phyloP scores from a whole-genome alignment of 208 protist species.

The Trypanosoma lewisi region DNA sequence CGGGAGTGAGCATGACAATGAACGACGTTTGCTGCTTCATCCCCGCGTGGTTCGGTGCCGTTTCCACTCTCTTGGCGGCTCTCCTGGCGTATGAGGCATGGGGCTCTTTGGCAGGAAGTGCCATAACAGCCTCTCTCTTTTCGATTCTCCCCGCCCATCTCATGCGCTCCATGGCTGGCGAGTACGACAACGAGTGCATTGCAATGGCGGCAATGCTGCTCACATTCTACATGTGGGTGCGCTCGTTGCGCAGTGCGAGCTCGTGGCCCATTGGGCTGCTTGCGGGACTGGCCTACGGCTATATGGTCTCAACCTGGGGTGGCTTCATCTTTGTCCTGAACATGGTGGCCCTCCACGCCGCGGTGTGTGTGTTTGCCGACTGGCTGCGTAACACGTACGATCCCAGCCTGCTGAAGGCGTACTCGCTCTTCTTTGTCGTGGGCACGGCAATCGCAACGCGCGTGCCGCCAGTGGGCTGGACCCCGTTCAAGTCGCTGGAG shows the following conservation, averaged over 20 bases:
- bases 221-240: conserved; percentile 93
- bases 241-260: conserved; percentile 41
- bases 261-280: conserved; percentile 56
- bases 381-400: conserved; percentile 77
- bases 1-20: conserved; percentile 83
- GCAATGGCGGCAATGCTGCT: conserved; percentile 96
- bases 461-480: conserved; percentile 93
- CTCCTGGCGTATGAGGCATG: conserved; percentile 73
- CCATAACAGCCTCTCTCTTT: conserved; percentile 80
- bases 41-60: conserved; percentile 91
- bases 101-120: conserved; percentile 79
- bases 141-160: conserved; percentile 87
- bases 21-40: conserved; percentile 96
- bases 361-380: conserved; percentile 83
- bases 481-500: conserved; percentile 93
- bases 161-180: conserved; percentile 97
- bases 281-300: conserved; percentile 78
- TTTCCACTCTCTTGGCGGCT: conserved; percentile 88
- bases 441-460: conserved; percentile 94
- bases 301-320: conserved; percentile 95
- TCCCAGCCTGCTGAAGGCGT: conserved; percentile 90
- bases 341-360: conserved; percentile 94
- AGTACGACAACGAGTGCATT: conserved; percentile 98
- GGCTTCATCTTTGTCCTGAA: conserved; percentile 99
- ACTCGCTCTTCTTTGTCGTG: conserved; percentile 94